A percentile compares a stretch with the other conserved stretches of the same genome.
These are phyloP conservation scores for Blepharisma japonicum DNA, from an alignment of 73 alveolate genomes.

Conservation along the genomic window DNA sequence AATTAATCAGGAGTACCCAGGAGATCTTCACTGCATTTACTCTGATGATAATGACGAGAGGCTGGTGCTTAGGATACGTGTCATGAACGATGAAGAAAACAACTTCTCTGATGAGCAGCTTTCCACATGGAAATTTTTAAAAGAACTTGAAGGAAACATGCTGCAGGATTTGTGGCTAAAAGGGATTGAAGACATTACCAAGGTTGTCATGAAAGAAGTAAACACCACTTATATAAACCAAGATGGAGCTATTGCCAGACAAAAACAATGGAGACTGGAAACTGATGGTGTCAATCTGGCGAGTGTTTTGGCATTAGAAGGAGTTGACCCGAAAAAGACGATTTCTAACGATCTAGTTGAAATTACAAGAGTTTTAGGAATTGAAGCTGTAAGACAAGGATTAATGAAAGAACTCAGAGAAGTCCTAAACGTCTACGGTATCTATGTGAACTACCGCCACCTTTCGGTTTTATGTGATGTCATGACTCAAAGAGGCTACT, in stretches of 20 bases:
- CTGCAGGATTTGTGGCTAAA: constrained; percentile 78
- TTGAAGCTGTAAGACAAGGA: constrained; percentile 88
- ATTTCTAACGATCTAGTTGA: constrained; percentile 84
- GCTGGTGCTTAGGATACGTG: constrained; percentile 69
- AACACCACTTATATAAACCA: constrained; percentile 52
- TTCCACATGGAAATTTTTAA: not conserved
- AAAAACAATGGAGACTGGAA: constrained; percentile 91
- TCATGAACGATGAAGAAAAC: constrained; percentile 44
- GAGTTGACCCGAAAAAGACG: constrained; percentile 75
- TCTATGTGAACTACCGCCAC: constrained; percentile 93
- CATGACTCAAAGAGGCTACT: constrained; percentile 96
- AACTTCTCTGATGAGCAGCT: not conserved
- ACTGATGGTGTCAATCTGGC: constrained; percentile 94
- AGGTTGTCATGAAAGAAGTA: constrained; percentile 82
- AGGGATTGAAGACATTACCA: constrained; percentile 87
- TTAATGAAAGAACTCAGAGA: constrained; percentile 82
- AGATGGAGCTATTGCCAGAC: constrained; percentile 58
- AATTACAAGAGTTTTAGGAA: constrained; percentile 70
- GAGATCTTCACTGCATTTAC: constrained; percentile 53
- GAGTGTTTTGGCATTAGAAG: constrained; percentile 62
- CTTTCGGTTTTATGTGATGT: constrained; percentile 91
- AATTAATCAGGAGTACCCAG: constrained; percentile 49
- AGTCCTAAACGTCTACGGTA: constrained; percentile 86
- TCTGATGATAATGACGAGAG: constrained; percentile 73
- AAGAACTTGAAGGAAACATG: constrained; percentile 5